Evolutionary conservation across 176 grass and related monocot genomes (phyloP), one percentile per base, ranked within the genome.

Genomic region (Musa schizocarpa): DNA sequence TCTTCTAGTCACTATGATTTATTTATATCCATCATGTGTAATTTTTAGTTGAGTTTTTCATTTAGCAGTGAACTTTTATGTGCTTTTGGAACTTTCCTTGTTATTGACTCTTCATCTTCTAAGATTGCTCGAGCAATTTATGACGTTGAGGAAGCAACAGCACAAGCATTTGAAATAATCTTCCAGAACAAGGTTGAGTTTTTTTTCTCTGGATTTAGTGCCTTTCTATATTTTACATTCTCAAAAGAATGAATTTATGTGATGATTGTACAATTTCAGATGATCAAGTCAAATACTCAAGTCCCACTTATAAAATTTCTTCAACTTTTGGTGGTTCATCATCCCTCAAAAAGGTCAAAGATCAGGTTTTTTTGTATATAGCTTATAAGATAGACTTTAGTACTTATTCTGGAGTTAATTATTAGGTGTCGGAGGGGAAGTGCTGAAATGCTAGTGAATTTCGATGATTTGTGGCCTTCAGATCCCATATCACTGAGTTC

Each of bases 111-210:
- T 77, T 8, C 82, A 54, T 69, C 74, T 13, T 76, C 50, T 72
- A 67, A 99, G 95, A 90, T 99, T 86, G 69, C 75, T 76, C 84
- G 83, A 80, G 95, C 95, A 63, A 90, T 94, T 80, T 91, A 91
- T 13, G 95, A 99, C 79, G 86, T 89, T 74, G 90, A 94, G 88
- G 90, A 99, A 94, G 86, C 95, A 69, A 99, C 95, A 84, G 59
- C 86, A 72, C 85, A 87, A 73, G 88, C 88, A 63, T 86, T 93
- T 62, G 83, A 93, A 59, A 99, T 99, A 82, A 99, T 99, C 77
- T 87, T 88, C 77, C 86, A 86, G 43, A 73, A 92, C 74, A 99
- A 99, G 95, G 95, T 99, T 87, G 19, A 23, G 63, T 23, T 84
- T 69, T 71, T 52, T 69, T 75, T 67, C 59, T 80, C 13, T 71